A percentile compares a stretch with the other conserved stretches of the same genome.
Evolutionary conservation across 192 early-diverging fungal species (phyloP).

Genomic region (Coemansia sp.): DNA sequence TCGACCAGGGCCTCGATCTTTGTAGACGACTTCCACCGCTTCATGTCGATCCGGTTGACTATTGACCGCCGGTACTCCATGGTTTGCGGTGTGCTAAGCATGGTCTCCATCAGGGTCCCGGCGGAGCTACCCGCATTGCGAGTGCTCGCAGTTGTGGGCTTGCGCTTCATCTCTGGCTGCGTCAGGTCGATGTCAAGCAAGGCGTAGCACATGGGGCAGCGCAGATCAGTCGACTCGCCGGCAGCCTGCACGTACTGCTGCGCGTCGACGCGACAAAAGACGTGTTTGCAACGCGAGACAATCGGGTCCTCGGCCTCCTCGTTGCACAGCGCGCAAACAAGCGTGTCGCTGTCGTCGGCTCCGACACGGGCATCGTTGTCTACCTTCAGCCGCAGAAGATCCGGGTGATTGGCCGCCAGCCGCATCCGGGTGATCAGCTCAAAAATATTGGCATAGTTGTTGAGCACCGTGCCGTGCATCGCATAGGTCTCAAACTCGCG

Average conservation of each 20-base stretch:
- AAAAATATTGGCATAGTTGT: conserved; percentile 94
- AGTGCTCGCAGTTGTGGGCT: neutral
- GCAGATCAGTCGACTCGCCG: conserved; percentile 24
- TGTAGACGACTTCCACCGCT: conserved; percentile 81
- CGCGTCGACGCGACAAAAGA: conserved; percentile 86
- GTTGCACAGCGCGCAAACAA: conserved; percentile 83
- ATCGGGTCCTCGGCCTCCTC: conserved; percentile 89
- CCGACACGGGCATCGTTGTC: conserved; percentile 31
- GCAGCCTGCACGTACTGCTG: conserved; percentile 54
- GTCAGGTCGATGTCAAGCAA: conserved; percentile 70
- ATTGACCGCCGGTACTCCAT: conserved; percentile 65
- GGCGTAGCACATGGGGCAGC: conserved; percentile 82
- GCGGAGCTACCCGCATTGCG: neutral
- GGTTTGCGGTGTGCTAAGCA: conserved; percentile 53
- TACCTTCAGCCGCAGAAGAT: conserved; percentile 63
- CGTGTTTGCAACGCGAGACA: conserved; percentile 77
- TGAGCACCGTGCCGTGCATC: conserved; percentile 73
- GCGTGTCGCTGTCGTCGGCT: conserved; percentile 56
- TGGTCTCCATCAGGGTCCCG: conserved; percentile 41
- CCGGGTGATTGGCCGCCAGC: conserved; percentile 88
- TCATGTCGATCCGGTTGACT: conserved; percentile 88
- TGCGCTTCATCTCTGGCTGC: conserved; percentile 50
- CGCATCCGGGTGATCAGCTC: conserved; percentile 86
- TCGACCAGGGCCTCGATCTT: conserved; percentile 95
- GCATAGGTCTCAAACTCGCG: conserved; percentile 82